Evolutionary conservation across 2,329 filamentous ascomycete species (phyloP), one percentile per base, ranked within the genome.

Genomic region (Trichoderma afroharzianum): DNA sequence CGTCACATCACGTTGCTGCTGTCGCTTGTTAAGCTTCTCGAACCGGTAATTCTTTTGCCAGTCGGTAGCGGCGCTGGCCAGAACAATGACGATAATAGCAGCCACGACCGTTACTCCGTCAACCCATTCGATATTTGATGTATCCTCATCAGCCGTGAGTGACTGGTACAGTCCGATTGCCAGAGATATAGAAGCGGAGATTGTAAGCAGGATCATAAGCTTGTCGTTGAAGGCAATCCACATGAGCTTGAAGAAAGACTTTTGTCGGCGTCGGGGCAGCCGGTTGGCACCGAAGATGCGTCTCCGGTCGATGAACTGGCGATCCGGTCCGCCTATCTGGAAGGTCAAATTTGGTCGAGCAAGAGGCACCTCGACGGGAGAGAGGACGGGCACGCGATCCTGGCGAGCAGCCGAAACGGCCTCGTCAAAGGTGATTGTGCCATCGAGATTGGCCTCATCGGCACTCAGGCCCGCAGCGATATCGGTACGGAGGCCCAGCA

Each of bases 191-290:
- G 88, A 84, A 1, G 92, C 92, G 8, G 92, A 92, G 24, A 90
- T 84, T 1, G 91, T 91, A 72, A 94, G 84, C 5, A 94, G 82
- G 69, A 94, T 92, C 67, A 94, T 83, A 12, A 95, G 89, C 76
- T 94, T 95, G 81, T 95, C 92, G 78, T 94, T 94, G 81, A 93
- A 93, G 1, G 92, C 92, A 76, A 93, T 91, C 92, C 92, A 95
- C 73, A 82, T 76, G 64, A 94, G 82, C 76, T 90, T 85, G 72
- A 91, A 83, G 66, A 94, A 89, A 50, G 85, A 90, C 78, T 93
- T 94, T 28, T 90, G 84, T 76, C 92, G 92, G 76, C 88, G 88
- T 74, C 88, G 89, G 0, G 78, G 81, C 1, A 79, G 77, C 8
- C 77, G 77, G 63, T 94, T 94, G 73, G 89, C 87, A 68, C 88